Base-by-base conservation (phyloP, 768 basidiomycete genomes). In the Phanerodontia chrysosporium region DNA sequence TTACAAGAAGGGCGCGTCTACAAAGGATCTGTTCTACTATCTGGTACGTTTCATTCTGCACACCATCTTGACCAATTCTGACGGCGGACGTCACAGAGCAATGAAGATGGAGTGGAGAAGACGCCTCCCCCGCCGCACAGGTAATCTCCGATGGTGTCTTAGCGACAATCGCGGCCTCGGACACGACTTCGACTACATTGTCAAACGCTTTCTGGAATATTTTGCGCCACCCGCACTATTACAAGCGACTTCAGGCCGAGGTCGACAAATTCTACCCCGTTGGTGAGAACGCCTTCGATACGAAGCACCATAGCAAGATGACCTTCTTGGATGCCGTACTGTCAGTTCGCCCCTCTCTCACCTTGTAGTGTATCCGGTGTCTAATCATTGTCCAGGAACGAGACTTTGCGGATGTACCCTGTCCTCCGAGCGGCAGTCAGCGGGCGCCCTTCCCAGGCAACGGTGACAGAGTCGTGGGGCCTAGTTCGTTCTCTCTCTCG, bases 21-120 rank as follows among this genome's bases (percentile, higher is more conserved):
- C 69, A 28, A 75, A 73, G 59, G 77, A 78, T 56, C 58, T 80
- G 0, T 80, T 77, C 61, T 76, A 80, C 57, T 70, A 80, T 58
- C 64, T 80, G 58, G 78, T 77, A 29, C 18, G 18, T n/a, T 49
- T 3, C 45, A 35, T 8, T 30, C 21, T 10, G 18, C 49, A n/a
- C 24, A 35, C 12, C 12, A 49, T 49, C 24, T 27, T 27, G 18
- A 12, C 1, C 12, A 22, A 7, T 4, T 13, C 44, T 49, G n/a
- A n/a, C n/a, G n/a, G n/a, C n/a, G n/a, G n/a, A n/a, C n/a, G n/a
- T n/a, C n/a, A n/a, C 58, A 76, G 77, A 76, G 70, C 53, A 74
- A 77, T 55, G 77, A 78, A 59, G 74, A 70, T 21, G 54, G 69
- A 27, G 77, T 75, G 32, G 70, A 68, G 29, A 63, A 69, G 30